Evolutionary conservation across 2,329 filamentous ascomycete genomes (phyloP), one percentile per base, ranked within the genome.

Genomic region (Neurospora crassa): DNA sequence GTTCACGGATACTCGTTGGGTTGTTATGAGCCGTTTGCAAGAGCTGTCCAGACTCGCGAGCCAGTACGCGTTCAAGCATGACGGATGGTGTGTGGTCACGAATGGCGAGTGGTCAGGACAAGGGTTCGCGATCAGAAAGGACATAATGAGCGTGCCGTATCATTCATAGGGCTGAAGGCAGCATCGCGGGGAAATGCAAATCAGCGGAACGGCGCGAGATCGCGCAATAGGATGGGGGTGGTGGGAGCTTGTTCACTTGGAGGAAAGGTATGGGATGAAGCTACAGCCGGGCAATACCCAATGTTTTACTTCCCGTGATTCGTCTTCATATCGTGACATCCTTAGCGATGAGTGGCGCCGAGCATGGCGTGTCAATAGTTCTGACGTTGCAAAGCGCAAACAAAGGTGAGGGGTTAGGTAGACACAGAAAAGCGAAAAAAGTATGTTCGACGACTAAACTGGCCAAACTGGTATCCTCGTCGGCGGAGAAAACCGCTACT

Each of bases 1-100:
- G 11, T 40, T 3, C 40, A 40, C 40, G 40, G 11, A 12, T 12
- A 40, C 11, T 14, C 40, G 40, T 40, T 14, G 40, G 4, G 11
- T 14, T 40, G 40, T 40, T 1, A 14, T 12, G 40, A 40, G 40
- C 40, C 40, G 11, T 40, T 40, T 40, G 40, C 40, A 40, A 12
- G 7, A 37, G 1, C 34, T 37, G 7, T 37, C 7, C 34, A 37
- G 34, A 37, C 34, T 8, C 34, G 7, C 34, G 34, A 37, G 34
- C 34, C 34, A 40, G 12, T 40, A 40, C 81, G 41, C 76, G 75
- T 24, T 78, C 71, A n/a, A 82, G 24, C 3, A 29, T 29, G 20
- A 53, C 20, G 47, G 47, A 29, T 16, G 20, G 14, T 7, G 47
- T 53, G 47, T 53, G 7, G 12, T 29, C 20, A 5, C 14, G 7